Conservation (phyloP, 345 rosid genomes). For the Salix caprea region DNA sequence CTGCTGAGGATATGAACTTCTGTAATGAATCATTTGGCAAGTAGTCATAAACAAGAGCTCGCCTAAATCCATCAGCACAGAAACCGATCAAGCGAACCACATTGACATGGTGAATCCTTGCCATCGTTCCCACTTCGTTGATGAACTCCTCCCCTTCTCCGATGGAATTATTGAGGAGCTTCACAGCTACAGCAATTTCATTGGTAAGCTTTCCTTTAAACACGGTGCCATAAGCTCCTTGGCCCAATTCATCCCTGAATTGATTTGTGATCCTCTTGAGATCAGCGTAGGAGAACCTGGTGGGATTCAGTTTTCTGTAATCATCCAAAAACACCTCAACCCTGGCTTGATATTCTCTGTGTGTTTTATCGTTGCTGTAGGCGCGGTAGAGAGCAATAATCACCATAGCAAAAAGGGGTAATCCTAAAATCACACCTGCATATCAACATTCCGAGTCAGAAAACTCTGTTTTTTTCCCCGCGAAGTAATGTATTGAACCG, state of each 20-base stretch:
- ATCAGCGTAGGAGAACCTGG: slow-evolving; percentile 7
- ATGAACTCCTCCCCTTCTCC: slow-evolving; percentile 8
- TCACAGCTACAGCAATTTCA: slow-evolving; percentile 9
- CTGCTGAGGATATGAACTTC: slow-evolving; percentile 6
- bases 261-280: slow-evolving; percentile 10
- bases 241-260: neutral
- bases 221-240: slow-evolving; percentile 12
- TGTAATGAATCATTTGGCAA: slow-evolving; percentile 7
- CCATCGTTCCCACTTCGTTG: slow-evolving; percentile 4
- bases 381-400: neutral
- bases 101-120: slow-evolving; percentile 10
- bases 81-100: slow-evolving; percentile 12
- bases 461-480: neutral
- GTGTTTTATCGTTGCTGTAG: neutral
- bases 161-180: neutral
- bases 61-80: slow-evolving; percentile 6
- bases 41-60: slow-evolving; percentile 5
- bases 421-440: neutral
- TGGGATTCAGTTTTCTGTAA: slow-evolving; percentile 4
- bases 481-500: neutral
- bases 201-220: slow-evolving; percentile 6
- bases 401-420: neutral
- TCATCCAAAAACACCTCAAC: neutral
- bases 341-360: neutral
- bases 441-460: neutral